phyloP scores from a whole-genome alignment of 345 rosid species.

The Hibiscus syriacus region DNA sequence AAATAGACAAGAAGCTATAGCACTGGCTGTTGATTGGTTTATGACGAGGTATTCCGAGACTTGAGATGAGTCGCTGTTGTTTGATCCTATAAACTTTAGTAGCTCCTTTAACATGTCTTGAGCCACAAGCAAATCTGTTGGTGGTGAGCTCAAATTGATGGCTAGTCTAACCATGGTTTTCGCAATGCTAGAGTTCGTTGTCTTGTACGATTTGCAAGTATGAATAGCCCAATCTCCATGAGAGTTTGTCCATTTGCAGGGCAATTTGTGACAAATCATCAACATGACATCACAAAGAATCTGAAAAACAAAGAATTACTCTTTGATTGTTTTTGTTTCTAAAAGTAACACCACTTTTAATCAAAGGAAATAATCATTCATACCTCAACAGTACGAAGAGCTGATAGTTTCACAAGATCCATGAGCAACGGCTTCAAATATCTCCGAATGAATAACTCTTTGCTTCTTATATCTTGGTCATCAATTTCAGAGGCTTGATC shows the following conservation, averaged over 20 bases:
- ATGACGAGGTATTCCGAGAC: conserved; percentile 43
- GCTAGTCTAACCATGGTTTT: conserved; percentile 48
- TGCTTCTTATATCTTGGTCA: conserved; percentile 41
- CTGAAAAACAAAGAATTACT: conserved; percentile 30
- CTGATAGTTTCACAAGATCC: conserved; percentile 42
- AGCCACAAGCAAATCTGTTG: conserved; percentile 45
- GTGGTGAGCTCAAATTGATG: conserved; percentile 41
- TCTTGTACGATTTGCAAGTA: conserved; percentile 44
- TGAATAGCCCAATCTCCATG: conserved; percentile 57
- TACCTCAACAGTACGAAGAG: conserved; percentile 58
- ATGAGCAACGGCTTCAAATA: conserved; percentile 44
- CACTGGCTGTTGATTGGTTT: conserved; percentile 40
- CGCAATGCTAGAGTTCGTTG: conserved; percentile 39
- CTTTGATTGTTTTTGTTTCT: not conserved
- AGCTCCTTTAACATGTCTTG: conserved; percentile 47
- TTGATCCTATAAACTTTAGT: conserved; percentile 31
- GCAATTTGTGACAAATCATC: conserved; percentile 41
- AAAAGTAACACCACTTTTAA: not conserved
- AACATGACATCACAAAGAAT: conserved; percentile 47
- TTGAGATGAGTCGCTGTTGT: conserved; percentile 16
- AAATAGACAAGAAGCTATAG: conserved; percentile 46
- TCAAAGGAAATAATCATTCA: not conserved
- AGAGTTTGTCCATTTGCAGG: conserved; percentile 42
- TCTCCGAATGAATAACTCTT: conserved; percentile 38
- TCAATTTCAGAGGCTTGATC: conserved; percentile 26